Base-by-base conservation (phyloP, 169 alveolate species). In the Plasmodium cynomolgi region DNA sequence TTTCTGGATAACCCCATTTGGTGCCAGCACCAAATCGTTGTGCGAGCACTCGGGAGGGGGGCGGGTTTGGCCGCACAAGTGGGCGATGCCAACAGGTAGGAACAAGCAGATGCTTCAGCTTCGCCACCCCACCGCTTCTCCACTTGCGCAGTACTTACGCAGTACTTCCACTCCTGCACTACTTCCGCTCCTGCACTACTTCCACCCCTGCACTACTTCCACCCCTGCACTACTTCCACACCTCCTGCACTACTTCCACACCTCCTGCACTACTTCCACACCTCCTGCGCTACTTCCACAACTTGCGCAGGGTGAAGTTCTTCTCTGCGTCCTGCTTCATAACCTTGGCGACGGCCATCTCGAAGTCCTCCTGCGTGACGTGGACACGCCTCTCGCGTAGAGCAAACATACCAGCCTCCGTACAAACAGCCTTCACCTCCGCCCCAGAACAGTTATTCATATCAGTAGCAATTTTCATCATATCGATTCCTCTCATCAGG, bases 401-500 rank as follows among this genome's bases (percentile, higher is more conserved):
- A 4, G 99, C 99, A 95, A 99, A 99, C 99, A 99, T 99, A 17
- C 99, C 99, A 0, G 99, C 99, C 96, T 99, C 99, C 20, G 99
- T 98, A 95, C 99, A 99, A n/a, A 99, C 99, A 6, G 99, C 99
- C 96, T 97, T 99, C 13, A 99, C 98, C 92, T 99, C 99, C 0
- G 99, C 99, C 2, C 99, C 99, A 23, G 99, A 97, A 29, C 99
- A 99, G 15, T 99, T 99, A 41, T 97, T 96, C 99, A 99, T 98
- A 88, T 96, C 97, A 44, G 97, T 97, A 6, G 99, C 99, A 54
- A 99, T 98, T 96, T 98, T 98, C 79, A 95, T 94, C 81, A 99
- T 96, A 93, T 99, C 99, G 54, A 99, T 99, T 20, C 99, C 99
- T 86, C 99, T 98, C 96, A 98, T 98, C 92, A 98, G 95, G 90